Evolutionary conservation across 345 rosid genomes (phyloP).

Genomic region (Sapria himalayana): DNA sequence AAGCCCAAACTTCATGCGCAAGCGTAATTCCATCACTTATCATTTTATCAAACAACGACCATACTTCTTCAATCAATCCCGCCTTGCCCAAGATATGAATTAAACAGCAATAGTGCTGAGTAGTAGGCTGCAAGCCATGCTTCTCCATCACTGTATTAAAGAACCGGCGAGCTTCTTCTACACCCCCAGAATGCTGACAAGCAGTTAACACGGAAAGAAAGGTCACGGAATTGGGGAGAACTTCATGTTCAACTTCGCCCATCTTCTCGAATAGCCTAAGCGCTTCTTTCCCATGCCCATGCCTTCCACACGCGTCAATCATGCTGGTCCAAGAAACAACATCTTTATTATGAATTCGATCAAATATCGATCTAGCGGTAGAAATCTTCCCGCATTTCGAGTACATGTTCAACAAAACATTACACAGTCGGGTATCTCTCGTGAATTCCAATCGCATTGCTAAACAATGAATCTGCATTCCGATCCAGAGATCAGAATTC

Average conservation of each 20-base stretch:
- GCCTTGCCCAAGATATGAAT: conserved; percentile 47
- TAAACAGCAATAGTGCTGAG: conserved; percentile 50
- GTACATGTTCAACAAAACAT: conserved; percentile 55
- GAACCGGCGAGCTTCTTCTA: conserved; percentile 34
- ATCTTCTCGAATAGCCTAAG: conserved; percentile 32
- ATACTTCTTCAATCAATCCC: conserved; percentile 34
- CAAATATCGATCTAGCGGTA: conserved; percentile 26
- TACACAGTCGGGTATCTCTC: conserved; percentile 42
- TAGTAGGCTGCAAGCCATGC: conserved; percentile 19
- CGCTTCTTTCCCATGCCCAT: conserved; percentile 40
- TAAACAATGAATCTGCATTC: conserved; percentile 52
- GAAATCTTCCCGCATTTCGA: conserved; percentile 43
- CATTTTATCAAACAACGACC: conserved; percentile 28
- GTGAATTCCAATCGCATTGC: conserved; percentile 29
- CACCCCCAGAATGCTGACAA: conserved; percentile 57
- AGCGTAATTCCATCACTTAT: conserved; percentile 12
- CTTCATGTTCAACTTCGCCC: conserved; percentile 20
- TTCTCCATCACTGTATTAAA: conserved; percentile 27
- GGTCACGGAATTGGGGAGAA: conserved; percentile 44
- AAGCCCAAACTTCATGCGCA: conserved; percentile 29
- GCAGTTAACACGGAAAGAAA: conserved; percentile 64
- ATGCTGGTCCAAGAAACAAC: conserved; percentile 70
- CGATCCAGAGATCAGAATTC: conserved; percentile 35
- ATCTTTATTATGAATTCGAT: conserved; percentile 16
- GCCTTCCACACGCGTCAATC: conserved; percentile 55